Percentiles rank a stretch among this genome's conserved stretches.
Conservation (phyloP, 164 flowering plant genomes). For the Vitis amurensis region DNA sequence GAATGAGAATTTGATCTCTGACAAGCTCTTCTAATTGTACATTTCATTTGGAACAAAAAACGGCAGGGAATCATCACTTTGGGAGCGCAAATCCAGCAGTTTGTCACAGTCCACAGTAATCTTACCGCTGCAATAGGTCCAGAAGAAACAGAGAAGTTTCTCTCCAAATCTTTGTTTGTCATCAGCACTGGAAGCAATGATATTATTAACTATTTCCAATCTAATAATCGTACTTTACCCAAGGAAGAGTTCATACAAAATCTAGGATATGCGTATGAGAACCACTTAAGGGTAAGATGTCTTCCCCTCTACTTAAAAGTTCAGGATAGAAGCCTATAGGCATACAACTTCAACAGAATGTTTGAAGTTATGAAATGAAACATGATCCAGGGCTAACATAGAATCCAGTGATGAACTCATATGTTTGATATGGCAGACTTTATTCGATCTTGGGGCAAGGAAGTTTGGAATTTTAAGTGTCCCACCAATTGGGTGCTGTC, state of each 20-base stretch:
- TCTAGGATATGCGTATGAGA: slow-evolving; percentile 9
- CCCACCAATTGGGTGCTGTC: slow-evolving; percentile 27
- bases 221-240: slow-evolving; percentile 10
- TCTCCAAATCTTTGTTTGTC: not conserved
- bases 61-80: not conserved
- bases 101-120: not conserved
- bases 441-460: slow-evolving; percentile 23
- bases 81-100: not conserved
- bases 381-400: no score
- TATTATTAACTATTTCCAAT: not conserved
- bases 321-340: no score
- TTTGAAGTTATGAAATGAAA: no score
- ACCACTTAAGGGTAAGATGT: not conserved
- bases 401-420: no score
- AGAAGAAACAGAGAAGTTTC: not conserved
- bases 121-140: not conserved
- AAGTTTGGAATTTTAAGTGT: slow-evolving; percentile 22
- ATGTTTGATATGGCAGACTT: slow-evolving; percentile 6
- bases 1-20: no score
- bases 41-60: not conserved
- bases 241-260: slow-evolving; percentile 21
- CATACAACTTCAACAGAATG: no score
- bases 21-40: no score
- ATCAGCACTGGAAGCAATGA: slow-evolving; percentile 5
- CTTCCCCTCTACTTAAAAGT: not conserved